Conservation (phyloP, 768 basidiomycete genomes). For the Guyanaporus albipodus region DNA sequence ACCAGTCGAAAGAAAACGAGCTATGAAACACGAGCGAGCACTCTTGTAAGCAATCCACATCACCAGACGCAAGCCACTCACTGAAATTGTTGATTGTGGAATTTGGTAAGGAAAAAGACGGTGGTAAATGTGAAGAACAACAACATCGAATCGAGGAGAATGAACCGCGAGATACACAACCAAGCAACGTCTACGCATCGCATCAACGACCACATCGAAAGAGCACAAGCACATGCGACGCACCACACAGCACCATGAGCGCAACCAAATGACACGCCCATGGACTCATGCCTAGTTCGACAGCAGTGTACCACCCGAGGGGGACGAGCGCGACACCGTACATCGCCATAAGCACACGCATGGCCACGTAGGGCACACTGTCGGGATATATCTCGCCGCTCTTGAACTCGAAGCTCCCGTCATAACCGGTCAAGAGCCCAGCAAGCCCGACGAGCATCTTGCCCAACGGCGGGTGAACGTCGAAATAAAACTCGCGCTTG, state of each 20-base stretch:
- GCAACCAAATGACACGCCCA: constrained; percentile 91
- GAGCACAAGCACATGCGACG: constrained; percentile 27
- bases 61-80: constrained; percentile 39
- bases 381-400: constrained; percentile 84
- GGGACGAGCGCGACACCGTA: constrained; percentile 97
- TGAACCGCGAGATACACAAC: constrained; percentile 95
- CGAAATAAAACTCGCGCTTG: constrained; percentile 99
- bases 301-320: constrained; percentile 93
- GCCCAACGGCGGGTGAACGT: constrained; percentile 96
- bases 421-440: constrained; percentile 86
- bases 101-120: constrained; percentile 91
- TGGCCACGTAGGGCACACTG: constrained; percentile 85
- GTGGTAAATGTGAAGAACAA: constrained; percentile 98
- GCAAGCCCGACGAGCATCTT: constrained; percentile 98
- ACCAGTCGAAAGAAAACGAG: constrained; percentile 95
- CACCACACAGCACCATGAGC: constrained; percentile 90
- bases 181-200: constrained; percentile 77
- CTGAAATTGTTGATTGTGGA: constrained; percentile 96
- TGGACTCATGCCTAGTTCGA: constrained; percentile 87
- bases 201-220: neutral
- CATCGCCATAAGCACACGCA: constrained; percentile 91
- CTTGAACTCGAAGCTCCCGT: constrained; percentile 91
- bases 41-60: neutral
- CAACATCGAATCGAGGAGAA: constrained; percentile 98
- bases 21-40: constrained; percentile 36